These are phyloP conservation scores for Biscutella auriculata DNA, from an alignment of 441 rosid species.

Conservation along the genomic window DNA sequence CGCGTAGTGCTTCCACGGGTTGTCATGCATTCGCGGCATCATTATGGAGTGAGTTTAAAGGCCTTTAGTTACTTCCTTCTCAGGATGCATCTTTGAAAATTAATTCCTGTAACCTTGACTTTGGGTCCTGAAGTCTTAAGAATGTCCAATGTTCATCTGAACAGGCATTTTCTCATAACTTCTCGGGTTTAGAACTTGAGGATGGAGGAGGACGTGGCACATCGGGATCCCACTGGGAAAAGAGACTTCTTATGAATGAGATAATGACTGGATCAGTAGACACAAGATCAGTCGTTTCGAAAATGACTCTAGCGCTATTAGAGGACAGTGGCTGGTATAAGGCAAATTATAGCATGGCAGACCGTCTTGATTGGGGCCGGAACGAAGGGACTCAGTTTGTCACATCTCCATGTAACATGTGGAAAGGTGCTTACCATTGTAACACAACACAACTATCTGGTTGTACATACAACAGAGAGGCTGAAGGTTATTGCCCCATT, in stretches of 20 bases:
- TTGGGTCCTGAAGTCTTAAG: slow-evolving; percentile 3
- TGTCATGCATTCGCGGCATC: slow-evolving; percentile 89
- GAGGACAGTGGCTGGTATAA: slow-evolving; percentile 99
- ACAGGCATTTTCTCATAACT: slow-evolving; percentile 91
- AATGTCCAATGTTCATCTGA: slow-evolving; percentile 2
- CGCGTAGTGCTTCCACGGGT: slow-evolving; percentile 97
- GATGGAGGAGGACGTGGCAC: slow-evolving; percentile 99
- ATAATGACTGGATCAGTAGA: slow-evolving; percentile 99
- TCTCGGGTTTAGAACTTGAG: slow-evolving; percentile 94
- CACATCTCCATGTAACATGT: slow-evolving; percentile 80
- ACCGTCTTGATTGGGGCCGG: slow-evolving; percentile 91
- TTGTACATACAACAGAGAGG: slow-evolving; percentile 96
- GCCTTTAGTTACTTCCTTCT: neutral
- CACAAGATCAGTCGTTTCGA: slow-evolving; percentile 93
- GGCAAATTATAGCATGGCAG: slow-evolving; percentile 98
- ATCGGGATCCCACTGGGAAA: slow-evolving; percentile 99
- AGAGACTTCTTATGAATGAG: slow-evolving; percentile 96
- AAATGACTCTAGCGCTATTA: slow-evolving; percentile 88
- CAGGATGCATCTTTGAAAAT: neutral
- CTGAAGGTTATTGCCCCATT: slow-evolving; percentile 98
- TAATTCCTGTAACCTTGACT: neutral
- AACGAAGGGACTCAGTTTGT: slow-evolving; percentile 93
- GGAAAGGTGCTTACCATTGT: slow-evolving; percentile 96
- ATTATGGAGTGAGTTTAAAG: slow-evolving; percentile 63
- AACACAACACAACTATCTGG: slow-evolving; percentile 88